Percentiles rank a stretch among this genome's conserved stretches.
phyloP scores from a whole-genome alignment of 176 grass and related monocot species.

The Carex kokanica region DNA sequence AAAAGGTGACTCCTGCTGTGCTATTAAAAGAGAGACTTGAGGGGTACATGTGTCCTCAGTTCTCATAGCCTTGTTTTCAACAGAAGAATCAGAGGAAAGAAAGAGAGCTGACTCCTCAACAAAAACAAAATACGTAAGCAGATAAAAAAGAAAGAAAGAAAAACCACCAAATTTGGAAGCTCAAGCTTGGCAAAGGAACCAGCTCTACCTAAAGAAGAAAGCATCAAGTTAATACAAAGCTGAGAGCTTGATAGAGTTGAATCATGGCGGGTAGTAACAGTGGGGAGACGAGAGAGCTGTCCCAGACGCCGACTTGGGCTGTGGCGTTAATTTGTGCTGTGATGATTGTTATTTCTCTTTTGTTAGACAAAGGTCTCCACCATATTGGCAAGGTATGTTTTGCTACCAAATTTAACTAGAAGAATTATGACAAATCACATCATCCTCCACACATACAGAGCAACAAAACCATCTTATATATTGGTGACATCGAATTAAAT shows the following conservation, averaged over 20 bases:
- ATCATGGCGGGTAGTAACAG: constrained; percentile 33
- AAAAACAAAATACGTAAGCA: neutral
- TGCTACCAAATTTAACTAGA: neutral
- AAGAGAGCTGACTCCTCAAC: neutral
- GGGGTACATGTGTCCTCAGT: neutral
- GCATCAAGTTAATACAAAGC: neutral
- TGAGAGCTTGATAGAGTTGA: neutral
- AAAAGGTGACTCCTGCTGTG: neutral
- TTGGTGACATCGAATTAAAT: too few relatives aligned
- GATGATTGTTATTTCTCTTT: constrained; percentile 60
- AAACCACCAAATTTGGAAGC: neutral
- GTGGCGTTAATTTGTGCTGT: constrained; percentile 56
- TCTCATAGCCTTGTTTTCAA: neutral
- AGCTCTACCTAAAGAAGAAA: neutral
- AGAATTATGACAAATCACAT: neutral
- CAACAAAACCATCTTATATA: neutral
- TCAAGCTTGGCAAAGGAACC: neutral
- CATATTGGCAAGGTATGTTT: constrained; percentile 49
- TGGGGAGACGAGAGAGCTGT: constrained; percentile 23
- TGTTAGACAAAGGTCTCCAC: constrained; percentile 68
- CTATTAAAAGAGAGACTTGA: neutral
- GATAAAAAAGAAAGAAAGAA: neutral
- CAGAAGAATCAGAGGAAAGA: neutral
- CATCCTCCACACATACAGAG: neutral
- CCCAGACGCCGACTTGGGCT: constrained; percentile 68